Base-by-base conservation (phyloP, 2,329 filamentous ascomycete species). In the Penicillium sp. region DNA sequence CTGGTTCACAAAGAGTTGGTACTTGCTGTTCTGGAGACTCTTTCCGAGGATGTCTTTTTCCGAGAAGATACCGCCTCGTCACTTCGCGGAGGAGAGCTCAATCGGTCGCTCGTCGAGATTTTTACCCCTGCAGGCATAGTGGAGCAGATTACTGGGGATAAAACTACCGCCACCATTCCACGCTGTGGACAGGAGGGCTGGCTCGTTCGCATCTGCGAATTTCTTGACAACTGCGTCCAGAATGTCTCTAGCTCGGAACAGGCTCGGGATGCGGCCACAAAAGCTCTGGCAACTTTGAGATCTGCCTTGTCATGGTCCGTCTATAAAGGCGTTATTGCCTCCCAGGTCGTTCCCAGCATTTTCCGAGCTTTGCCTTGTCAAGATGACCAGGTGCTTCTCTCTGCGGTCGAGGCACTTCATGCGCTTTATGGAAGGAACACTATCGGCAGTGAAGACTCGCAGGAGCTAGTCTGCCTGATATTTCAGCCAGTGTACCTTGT, bases 21-120 rank as follows among this genome's bases (percentile, higher is more conserved):
- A 32, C 81, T 99, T 34, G 88, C 88, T 56, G 84, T 97, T 42
- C 81, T 99, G 48, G 94, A 97, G 76, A 92, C 88, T 18, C 80
- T 99, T 34, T 96, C 93, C 3, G 94, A 97, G 64, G 94, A 97
- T 71, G 86, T 97, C 49, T 96, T 97, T 75, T 90, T 89, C 62
- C 86, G 90, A 35, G 94, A 97, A 68, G 94, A 97, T 73, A 83
- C 89, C 2, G 86, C 91, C 5, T 91, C 93, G 15, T 88, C 89
- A 16, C 78, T 96, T 65, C 86, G 93, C 60, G 90, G 93, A 69
- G 88, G 87, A 49, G 85, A 90, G 52, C 82, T 99, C 58, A 96
- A 91, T 69, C 89, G 91, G 70, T 90, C 90, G 12, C 89, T 94
- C 67, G 90, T 97, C 58, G 94, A 97, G 71, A 91, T 97, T 58